Percentiles rank a stretch among this genome's conserved stretches.
Conservation (phyloP, 768 basidiomycete genomes). For the Gloeophyllum trabeum region DNA sequence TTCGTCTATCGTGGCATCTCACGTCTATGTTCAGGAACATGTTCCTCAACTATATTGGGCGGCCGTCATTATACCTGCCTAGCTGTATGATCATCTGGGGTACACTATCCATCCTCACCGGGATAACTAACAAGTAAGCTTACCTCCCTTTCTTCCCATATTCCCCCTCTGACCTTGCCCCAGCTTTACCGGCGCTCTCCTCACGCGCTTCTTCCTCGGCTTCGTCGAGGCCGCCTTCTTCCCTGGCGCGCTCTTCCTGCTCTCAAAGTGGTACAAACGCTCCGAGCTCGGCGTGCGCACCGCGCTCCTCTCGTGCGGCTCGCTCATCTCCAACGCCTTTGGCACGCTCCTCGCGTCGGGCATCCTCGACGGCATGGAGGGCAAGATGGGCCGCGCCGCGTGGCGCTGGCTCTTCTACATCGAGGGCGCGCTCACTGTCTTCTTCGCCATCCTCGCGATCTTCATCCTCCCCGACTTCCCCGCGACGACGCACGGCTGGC, state of each 20-base stretch:
- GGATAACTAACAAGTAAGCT: background rate
- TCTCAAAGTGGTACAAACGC: slow-evolving; percentile 66
- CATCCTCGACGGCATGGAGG: slow-evolving; percentile 64
- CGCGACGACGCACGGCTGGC: slow-evolving; percentile 41
- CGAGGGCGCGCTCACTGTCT: slow-evolving; percentile 49
- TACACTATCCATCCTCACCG: slow-evolving; percentile 27
- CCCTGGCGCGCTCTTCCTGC: slow-evolving; percentile 52
- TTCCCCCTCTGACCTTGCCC: slow-evolving; percentile 8
- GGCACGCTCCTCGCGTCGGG: slow-evolving; percentile 70
- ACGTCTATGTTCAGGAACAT: slow-evolving; percentile 47
- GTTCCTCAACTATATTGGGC: slow-evolving; percentile 55
- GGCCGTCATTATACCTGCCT: slow-evolving; percentile 60
- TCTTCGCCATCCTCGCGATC: slow-evolving; percentile 38
- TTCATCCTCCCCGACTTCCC: slow-evolving; percentile 73
- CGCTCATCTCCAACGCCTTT: slow-evolving; percentile 69
- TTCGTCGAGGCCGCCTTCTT: slow-evolving; percentile 50
- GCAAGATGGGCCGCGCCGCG: slow-evolving; percentile 50
- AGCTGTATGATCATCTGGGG: slow-evolving; percentile 67
- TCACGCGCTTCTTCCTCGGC: slow-evolving; percentile 69
- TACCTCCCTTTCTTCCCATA: slow-evolving; percentile 3
- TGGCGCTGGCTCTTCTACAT: slow-evolving; percentile 74
- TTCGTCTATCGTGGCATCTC: too few species aligned
- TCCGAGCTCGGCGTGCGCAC: slow-evolving; percentile 61
- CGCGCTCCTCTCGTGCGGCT: slow-evolving; percentile 61
- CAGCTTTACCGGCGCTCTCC: slow-evolving; percentile 51